phyloP scores from a whole-genome alignment of 495 filamentous ascomycete genomes.

The Parathielavia appendiculata region DNA sequence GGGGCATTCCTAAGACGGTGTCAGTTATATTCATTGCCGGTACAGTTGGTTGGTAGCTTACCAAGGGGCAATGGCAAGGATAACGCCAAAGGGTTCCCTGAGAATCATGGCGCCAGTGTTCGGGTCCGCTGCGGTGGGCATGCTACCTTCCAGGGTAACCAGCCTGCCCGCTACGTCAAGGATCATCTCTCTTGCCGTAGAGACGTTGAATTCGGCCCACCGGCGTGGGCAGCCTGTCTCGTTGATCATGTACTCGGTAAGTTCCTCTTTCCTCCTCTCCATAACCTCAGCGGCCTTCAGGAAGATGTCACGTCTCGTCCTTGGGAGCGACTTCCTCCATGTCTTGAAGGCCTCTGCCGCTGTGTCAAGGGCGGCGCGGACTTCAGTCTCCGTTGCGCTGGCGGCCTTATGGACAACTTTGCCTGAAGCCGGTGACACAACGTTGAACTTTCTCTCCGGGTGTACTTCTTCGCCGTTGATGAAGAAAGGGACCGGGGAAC shows the following conservation, averaged over 20 bases:
- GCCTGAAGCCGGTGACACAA: conserved; percentile 59
- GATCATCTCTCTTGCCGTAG: conserved; percentile 53
- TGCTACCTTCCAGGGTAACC: conserved; percentile 51
- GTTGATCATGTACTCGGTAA: conserved; percentile 55
- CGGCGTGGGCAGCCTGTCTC: conserved; percentile 59
- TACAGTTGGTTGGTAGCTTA: conserved; percentile 30
- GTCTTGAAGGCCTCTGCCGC: conserved; percentile 64
- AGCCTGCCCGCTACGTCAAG: conserved; percentile 69
- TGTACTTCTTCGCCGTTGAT: conserved; percentile 65
- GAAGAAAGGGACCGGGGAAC: conserved; percentile 57
- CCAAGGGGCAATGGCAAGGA: conserved; percentile 82
- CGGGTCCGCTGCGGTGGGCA: conserved; percentile 53
- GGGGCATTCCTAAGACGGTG: conserved; percentile 61
- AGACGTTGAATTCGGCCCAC: conserved; percentile 61
- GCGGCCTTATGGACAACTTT: conserved; percentile 57
- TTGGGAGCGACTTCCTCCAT: conserved; percentile 62
- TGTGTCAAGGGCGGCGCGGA: conserved; percentile 54
- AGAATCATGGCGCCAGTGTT: conserved; percentile 62
- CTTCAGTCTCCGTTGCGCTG: conserved; percentile 59
- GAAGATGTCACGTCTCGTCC: conserved; percentile 64
- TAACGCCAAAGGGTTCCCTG: conserved; percentile 76
- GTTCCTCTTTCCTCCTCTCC: conserved; percentile 55
- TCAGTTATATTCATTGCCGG: conserved; percentile 16
- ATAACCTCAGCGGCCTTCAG: conserved; percentile 66
- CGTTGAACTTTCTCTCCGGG: conserved; percentile 58